Base-by-base conservation (phyloP, 139 green algal species). In the Chlorella vulgaris region DNA sequence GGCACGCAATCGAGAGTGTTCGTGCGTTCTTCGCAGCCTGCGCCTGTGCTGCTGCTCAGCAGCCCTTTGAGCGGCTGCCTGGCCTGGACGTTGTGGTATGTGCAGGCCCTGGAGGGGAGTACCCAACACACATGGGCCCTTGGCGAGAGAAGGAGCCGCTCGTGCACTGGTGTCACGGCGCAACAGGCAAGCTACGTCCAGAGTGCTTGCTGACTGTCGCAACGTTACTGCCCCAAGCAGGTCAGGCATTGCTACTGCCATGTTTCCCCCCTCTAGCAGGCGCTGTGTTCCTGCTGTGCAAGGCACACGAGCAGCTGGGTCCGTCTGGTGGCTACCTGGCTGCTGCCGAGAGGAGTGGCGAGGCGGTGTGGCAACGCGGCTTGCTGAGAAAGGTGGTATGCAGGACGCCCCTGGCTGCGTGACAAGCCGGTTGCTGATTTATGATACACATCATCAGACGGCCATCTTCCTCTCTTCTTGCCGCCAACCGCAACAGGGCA, bases 311-410 rank as follows among this genome's bases (percentile, higher is more conserved):
- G 36, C n/a, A 42, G 51, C 69, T 81, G 69, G 62, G 69, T n/a
- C n/a, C n/a, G 0, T 26, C 24, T 24, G n/a, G 10, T 1, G 43
- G 24, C 21, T 84, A 80, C 63, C 67, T 87, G 66, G 51, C 28
- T 51, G 84, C 88, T 31, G 91, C 88, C 5, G 29, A 74, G 53
- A 81, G 81, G 66, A 86, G 86, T 19, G 89, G 76, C 19, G 61
- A 89, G 22, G 78, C 81, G 13, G 78, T 95, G 24, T 94, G 90
- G 91, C 26, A 83, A 61, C 78, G 85, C 4, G 91, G 91, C 35
- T 84, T 95, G 70, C 84, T 95, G n/a, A 88, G 26, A 1, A 93
- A 88, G 79, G 82, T 61, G 84, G 10, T 7, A 43, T 29, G 62
- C 40, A 33, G 61, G n/a, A n/a, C n/a, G n/a, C n/a, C n/a, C n/a